Base-by-base conservation (phyloP, 2,329 filamentous ascomycete genomes). In the Scopulariopsis brevicaulis region DNA sequence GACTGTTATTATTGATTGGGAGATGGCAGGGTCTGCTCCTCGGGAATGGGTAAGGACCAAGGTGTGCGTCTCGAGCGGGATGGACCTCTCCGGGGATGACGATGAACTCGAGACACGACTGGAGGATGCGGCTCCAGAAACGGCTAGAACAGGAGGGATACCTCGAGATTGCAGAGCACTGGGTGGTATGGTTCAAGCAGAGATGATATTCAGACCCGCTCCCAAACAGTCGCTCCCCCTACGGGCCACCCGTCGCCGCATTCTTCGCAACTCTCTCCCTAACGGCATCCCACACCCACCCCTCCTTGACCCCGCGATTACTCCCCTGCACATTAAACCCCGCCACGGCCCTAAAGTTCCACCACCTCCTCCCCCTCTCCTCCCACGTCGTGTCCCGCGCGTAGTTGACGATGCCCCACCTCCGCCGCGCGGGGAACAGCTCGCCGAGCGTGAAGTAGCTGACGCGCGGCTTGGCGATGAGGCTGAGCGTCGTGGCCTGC, bases 401-500 rank as follows among this genome's bases (percentile, higher is more conserved):
- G 56, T 70, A 73, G 64, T 75, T 75, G 63, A 75, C 67, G 54
- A 75, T 65, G 22, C 73, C 73, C 35, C 73, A 61, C 51, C 73
- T 68, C n/a, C 64, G 62, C 43, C 57, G 59, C 14, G 62, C 60
- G 34, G 70, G 67, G 5, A 63, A 59, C 28, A 76, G 64, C 50
- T 74, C 70, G 22, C 71, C 71, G 22, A 72, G 71, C 54, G 68
- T 68, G 32, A 76, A 64, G 60, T 69, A 69, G 62, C 75, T 76
- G 65, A 74, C 74, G 48, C 80, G 75, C 34, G 81, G 80, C 67
- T 79, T 80, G 61, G 76, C 77, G 63, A 82, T 77, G 62, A 74
- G 64, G 65, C 75, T 80, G 73, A 83, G 79, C 56, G 79, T 83
- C 43, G 78, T 80, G 59, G 83, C 64, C 57, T 79, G 75, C 18